Evolutionary conservation across 495 filamentous ascomycete species (phyloP).

Genomic region (Neurospora sp.): DNA sequence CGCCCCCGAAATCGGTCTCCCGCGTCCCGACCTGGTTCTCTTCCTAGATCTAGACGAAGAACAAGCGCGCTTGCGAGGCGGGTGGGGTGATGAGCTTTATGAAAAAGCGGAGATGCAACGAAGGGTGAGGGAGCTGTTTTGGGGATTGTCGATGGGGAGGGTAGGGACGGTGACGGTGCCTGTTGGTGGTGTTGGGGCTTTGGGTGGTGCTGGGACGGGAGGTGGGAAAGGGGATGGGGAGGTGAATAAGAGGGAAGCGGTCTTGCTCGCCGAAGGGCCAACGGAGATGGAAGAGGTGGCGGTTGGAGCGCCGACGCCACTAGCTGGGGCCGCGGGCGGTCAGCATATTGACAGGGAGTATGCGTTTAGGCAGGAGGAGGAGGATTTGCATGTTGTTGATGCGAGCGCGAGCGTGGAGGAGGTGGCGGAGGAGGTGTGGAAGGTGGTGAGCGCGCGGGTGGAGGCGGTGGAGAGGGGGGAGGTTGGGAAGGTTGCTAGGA

Average conservation of each 20-base stretch:
- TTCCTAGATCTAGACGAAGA: constrained; percentile 73
- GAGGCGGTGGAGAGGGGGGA: constrained; percentile 38
- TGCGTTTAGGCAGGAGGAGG: constrained; percentile 38
- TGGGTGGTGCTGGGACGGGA: constrained; percentile 1
- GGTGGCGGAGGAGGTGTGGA: constrained; percentile 41
- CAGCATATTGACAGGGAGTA: constrained; percentile 17
- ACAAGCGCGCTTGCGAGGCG: constrained; percentile 64
- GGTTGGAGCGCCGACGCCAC: constrained; percentile 12
- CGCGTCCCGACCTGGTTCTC: constrained; percentile 75
- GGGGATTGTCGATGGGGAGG: constrained; percentile 38
- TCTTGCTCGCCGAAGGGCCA: background rate
- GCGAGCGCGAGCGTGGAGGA: constrained; percentile 40
- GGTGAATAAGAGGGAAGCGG: background rate
- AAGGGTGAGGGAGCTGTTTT: constrained; percentile 67
- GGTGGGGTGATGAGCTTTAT: constrained; percentile 82
- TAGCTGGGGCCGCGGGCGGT: constrained; percentile 5
- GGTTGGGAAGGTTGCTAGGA: constrained; percentile 33
- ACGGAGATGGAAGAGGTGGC: constrained; percentile 11
- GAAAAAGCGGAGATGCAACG: constrained; percentile 77
- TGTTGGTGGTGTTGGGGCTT: background rate
- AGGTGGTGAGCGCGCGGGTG: constrained; percentile 33
- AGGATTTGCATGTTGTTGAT: constrained; percentile 46
- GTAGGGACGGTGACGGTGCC: constrained; percentile 19
- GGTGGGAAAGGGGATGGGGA: background rate
- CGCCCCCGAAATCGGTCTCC: constrained; percentile 76